Conservation (phyloP, 768 basidiomycete genomes). For the Xanthoconium purpureum region DNA sequence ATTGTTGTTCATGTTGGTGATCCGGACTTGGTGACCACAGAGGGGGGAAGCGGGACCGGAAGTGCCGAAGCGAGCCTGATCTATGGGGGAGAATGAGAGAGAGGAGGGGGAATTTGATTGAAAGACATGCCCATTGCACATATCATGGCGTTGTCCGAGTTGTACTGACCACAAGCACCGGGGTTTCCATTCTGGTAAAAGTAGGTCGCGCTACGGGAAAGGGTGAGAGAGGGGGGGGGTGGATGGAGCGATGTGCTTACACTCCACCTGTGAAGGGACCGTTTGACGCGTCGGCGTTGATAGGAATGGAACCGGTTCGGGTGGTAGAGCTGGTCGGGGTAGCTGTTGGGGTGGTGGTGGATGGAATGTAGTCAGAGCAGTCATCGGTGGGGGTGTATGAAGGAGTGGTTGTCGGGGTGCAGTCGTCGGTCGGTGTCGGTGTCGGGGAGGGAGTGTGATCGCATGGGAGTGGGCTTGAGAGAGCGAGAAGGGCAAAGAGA, state of each 20-base stretch:
- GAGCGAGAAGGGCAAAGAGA: slow-evolving; percentile 57
- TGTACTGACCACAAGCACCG: slow-evolving; percentile 72
- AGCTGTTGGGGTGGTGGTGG: not conserved
- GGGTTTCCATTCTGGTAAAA: slow-evolving; percentile 69
- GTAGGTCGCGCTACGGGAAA: slow-evolving; percentile 50
- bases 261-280: slow-evolving; percentile 35
- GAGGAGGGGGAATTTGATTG: not conserved
- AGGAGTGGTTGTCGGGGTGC: no score
- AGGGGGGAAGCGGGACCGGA: slow-evolving; percentile 43
- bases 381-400: not conserved
- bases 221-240: not conserved
- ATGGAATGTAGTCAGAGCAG: not conserved
- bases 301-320: not conserved
- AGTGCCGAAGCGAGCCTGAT: slow-evolving; percentile 52
- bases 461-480: slow-evolving; percentile 6
- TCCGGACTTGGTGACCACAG: slow-evolving; percentile 64
- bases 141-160: slow-evolving; percentile 56
- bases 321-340: not conserved
- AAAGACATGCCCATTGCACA: slow-evolving; percentile 57
- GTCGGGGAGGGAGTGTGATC: slow-evolving; percentile 15
- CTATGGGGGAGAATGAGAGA: slow-evolving; percentile 29
- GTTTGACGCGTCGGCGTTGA: slow-evolving; percentile 26
- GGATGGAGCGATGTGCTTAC: slow-evolving; percentile 31
- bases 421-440: not conserved
- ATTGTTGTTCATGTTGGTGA: slow-evolving; percentile 59